These are phyloP conservation scores for Calonectria henricotiae DNA, from an alignment of 2,329 filamentous ascomycete genomes.

Conservation along the genomic window DNA sequence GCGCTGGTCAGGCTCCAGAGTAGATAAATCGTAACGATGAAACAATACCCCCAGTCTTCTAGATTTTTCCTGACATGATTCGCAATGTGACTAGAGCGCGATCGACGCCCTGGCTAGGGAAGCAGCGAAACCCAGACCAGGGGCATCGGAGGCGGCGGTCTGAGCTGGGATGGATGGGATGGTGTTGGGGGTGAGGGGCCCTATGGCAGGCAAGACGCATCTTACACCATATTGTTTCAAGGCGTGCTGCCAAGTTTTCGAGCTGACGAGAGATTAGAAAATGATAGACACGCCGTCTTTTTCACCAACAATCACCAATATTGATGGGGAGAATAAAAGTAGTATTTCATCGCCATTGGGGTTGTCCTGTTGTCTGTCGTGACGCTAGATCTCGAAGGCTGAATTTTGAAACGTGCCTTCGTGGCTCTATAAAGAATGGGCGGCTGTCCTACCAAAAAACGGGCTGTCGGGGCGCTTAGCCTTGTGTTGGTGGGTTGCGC, in stretches of 20 bases:
- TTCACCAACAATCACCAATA: background rate
- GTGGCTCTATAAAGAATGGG: conserved; percentile 7
- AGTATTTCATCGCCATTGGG: background rate
- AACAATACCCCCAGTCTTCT: conserved; percentile 15
- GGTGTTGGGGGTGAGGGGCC: conserved; percentile 17
- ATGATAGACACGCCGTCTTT: background rate
- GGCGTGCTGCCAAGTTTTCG: background rate
- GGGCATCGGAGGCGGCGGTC: conserved; percentile 25
- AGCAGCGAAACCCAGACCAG: conserved; percentile 22
- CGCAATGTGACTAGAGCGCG: conserved; percentile 16
- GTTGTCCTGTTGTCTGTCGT: background rate
- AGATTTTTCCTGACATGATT: conserved; percentile 14
- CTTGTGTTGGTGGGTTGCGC: background rate
- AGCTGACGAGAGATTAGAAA: conserved; percentile 24
- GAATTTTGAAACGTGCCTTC: conserved; percentile 35
- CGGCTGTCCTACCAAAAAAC: conserved; percentile 7
- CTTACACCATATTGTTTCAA: background rate
- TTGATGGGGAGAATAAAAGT: background rate
- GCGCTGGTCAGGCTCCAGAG: background rate
- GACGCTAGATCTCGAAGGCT: conserved; percentile 10
- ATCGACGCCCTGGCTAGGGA: conserved; percentile 26
- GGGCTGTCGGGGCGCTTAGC: conserved; percentile 13
- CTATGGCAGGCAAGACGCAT: conserved; percentile 5
- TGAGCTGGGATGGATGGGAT: conserved; percentile 32
- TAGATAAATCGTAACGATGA: background rate